phyloP scores from a whole-genome alignment of 2,329 filamentous ascomycete species.

The Fonsecaea pedrosoi region DNA sequence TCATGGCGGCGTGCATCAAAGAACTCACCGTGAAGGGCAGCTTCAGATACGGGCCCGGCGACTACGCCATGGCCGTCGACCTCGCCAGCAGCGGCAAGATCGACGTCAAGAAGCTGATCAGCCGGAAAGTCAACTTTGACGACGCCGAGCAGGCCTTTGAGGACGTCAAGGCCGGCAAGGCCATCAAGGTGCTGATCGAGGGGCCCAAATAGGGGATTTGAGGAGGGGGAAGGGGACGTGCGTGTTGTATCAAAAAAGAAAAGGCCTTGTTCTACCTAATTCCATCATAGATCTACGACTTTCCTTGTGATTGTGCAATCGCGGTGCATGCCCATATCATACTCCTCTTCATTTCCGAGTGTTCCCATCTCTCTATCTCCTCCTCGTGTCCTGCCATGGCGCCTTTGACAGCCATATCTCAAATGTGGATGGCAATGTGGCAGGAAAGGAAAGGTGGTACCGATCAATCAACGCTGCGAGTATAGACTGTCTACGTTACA shows the following conservation, averaged over 20 bases:
- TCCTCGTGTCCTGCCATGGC: no score
- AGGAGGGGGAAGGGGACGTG: not conserved
- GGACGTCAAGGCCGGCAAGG: conserved; percentile 82
- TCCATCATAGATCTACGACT: not conserved
- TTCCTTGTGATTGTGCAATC: not conserved
- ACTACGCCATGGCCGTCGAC: conserved; percentile 83
- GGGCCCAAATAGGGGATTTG: conserved; percentile 41
- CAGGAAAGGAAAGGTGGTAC: no score
- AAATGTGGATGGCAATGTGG: no score
- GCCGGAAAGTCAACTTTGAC: conserved; percentile 75
- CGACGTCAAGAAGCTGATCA: conserved; percentile 78
- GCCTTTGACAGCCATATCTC: no score
- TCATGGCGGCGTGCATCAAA: conserved; percentile 87
- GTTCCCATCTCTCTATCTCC: no score
- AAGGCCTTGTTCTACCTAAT: not conserved
- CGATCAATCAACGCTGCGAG: no score
- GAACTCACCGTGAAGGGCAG: conserved; percentile 86
- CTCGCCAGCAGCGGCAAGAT: conserved; percentile 76
- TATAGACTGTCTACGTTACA: no score
- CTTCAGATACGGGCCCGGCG: conserved; percentile 87
- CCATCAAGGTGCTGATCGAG: conserved; percentile 56
- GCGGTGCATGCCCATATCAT: no score
- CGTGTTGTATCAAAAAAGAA: conserved; percentile 1
- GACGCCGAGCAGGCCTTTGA: conserved; percentile 86
- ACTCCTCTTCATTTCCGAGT: no score